phyloP scores from a whole-genome alignment of 495 filamentous ascomycete species.

The Geoglossum glabrum region DNA sequence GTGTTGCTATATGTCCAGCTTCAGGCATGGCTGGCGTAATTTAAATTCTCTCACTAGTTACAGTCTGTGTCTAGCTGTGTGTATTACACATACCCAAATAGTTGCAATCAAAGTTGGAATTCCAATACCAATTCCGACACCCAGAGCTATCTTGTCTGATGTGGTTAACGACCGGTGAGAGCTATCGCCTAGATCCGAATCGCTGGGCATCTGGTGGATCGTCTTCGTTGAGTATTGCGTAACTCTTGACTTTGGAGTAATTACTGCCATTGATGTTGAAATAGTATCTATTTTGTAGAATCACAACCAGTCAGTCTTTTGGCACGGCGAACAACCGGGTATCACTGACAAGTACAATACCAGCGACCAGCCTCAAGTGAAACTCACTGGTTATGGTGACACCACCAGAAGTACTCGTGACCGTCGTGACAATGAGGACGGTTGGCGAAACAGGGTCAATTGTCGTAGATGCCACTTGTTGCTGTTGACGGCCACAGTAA shows the following conservation, averaged over 20 bases:
- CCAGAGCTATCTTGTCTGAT: neutral
- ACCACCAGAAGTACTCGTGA: neutral
- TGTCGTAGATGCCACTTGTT: neutral
- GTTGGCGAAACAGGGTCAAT: neutral
- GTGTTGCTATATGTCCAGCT: too few species aligned
- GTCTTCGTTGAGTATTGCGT: neutral
- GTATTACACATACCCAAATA: neutral
- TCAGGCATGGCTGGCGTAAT: too few species aligned
- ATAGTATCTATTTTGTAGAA: neutral
- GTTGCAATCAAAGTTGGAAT: neutral
- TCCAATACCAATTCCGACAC: neutral
- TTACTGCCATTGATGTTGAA: neutral
- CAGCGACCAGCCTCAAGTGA: neutral
- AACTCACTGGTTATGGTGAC: neutral
- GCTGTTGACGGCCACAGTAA: neutral
- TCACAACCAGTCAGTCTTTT: too few species aligned
- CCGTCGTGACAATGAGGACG: neutral
- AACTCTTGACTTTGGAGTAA: neutral
- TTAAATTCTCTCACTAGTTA: too few species aligned
- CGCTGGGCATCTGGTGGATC: neutral
- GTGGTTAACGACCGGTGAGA: neutral
- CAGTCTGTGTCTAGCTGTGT: too few species aligned
- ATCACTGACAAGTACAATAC: neutral
- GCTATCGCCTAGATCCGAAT: neutral
- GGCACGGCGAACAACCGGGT: too few species aligned